These are phyloP conservation scores for Acidiella bohemica DNA, from an alignment of 495 filamentous ascomycete species.

Conservation along the genomic window DNA sequence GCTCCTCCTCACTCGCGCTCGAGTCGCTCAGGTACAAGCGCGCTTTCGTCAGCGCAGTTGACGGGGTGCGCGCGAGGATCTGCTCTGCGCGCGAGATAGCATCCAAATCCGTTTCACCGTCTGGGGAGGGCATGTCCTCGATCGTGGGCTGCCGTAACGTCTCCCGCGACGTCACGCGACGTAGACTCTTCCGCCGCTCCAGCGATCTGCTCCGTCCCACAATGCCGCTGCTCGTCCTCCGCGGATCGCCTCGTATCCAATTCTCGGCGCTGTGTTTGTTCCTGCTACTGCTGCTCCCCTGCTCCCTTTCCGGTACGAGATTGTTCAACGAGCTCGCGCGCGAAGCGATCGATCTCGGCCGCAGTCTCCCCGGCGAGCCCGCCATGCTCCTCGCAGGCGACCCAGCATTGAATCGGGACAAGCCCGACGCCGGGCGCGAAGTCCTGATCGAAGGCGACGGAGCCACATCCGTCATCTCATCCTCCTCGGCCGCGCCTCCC, in stretches of 20 bases:
- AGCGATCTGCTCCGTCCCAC: slow-evolving; percentile 19
- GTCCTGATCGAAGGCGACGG: slow-evolving; percentile 74
- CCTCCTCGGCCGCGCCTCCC: slow-evolving; percentile 34
- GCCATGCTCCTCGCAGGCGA: no score
- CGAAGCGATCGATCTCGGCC: slow-evolving; percentile 10
- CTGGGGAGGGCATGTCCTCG: slow-evolving; percentile 1
- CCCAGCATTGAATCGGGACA: slow-evolving; percentile 50
- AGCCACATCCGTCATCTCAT: slow-evolving; percentile 61
- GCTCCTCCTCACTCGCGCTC: slow-evolving; percentile 7
- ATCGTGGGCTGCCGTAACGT: slow-evolving; percentile 3
- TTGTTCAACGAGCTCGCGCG: slow-evolving; percentile 13
- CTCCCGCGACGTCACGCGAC: slow-evolving; percentile 27
- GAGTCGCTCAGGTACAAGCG: slow-evolving; percentile 13
- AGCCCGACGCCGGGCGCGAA: slow-evolving; percentile 63
- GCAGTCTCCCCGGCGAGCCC: not conserved
- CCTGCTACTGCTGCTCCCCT: no score
- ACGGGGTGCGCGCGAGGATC: slow-evolving; percentile 11
- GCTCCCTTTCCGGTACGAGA: slow-evolving; percentile 6
- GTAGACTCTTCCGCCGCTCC: slow-evolving; percentile 18
- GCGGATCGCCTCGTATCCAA: slow-evolving; percentile 10
- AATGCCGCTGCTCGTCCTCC: slow-evolving; percentile 16
- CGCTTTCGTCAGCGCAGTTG: slow-evolving; percentile 1
- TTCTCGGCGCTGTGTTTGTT: slow-evolving; percentile 18
- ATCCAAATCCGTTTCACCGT: not conserved
- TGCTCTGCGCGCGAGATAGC: slow-evolving; percentile 12